Evolutionary conservation across 176 grass and related monocot genomes (phyloP).

Genomic region (Oryza glumipatula): DNA sequence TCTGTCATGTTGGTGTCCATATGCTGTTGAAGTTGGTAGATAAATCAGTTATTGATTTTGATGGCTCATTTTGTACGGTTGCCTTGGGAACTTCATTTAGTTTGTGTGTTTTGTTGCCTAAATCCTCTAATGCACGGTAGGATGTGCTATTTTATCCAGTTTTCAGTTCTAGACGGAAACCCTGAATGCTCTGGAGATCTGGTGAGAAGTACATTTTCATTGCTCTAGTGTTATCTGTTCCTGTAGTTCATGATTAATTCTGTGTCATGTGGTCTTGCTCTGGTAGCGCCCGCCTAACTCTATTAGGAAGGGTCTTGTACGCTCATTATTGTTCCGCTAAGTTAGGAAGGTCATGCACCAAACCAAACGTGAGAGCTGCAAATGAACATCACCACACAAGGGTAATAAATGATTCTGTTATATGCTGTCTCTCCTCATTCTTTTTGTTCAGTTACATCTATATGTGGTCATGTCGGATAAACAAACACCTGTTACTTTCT

Average conservation of each 20-base stretch:
- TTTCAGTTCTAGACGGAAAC: constrained; percentile 7
- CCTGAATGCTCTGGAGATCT: background rate
- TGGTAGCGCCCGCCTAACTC: background rate
- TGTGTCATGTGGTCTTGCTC: background rate
- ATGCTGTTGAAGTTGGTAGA: constrained; percentile 17
- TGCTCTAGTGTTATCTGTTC: background rate
- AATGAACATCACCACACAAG: constrained; percentile 18
- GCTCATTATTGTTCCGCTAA: background rate
- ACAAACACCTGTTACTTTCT: background rate
- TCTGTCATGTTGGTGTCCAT: background rate
- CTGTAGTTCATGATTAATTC: background rate
- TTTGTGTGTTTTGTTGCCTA: background rate
- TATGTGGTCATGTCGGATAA: background rate
- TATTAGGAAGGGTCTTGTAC: background rate
- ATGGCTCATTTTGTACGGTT: background rate
- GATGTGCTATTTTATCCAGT: background rate
- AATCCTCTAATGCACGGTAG: background rate
- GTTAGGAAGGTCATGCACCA: constrained; percentile 19
- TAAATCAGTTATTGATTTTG: background rate
- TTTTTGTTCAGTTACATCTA: constrained; percentile 1
- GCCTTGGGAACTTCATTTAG: background rate
- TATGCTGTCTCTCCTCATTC: constrained; percentile 9
- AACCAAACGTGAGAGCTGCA: constrained; percentile 14
- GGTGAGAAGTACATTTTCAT: background rate
- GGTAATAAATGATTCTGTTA: constrained; percentile 25